Evolutionary conservation across 805 yeast genomes (phyloP), one percentile per base, ranked within the genome.

Genomic region (Scheffersomyces spartinae): DNA sequence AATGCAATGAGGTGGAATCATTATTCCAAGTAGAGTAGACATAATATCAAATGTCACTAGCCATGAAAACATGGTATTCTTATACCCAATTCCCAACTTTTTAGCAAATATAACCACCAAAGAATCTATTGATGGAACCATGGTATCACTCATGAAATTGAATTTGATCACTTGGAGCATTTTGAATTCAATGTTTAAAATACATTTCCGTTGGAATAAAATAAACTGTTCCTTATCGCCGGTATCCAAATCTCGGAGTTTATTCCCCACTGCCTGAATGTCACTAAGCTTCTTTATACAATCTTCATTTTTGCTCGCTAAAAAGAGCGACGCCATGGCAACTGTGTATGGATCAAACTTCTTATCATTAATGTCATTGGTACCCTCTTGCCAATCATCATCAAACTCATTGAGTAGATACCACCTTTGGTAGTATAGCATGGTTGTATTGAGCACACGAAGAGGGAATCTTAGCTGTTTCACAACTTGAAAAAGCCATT

Each of bases 241-340:
- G 4, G 52, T 43, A 28, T 57, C 56, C 20, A 45, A 38, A 26
- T 50, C 55, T 37, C 59, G 43, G n/a, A 50, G 36, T 38, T 45
- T 55, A 40, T 64, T 58, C 17, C 68, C 68, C 9, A 64, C 70
- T 3, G 51, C 46, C 23, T 76, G 64, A 8, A 84, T 62, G 23
- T 79, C 82, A 26, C 71, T 61, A 9, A 78, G 47, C 38, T 79
- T 79, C 45, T 83, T 84, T 21, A 84, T 75, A 21, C 85, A 81
- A 42, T 85, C 95, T 42, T 82, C 93, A 35, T 74, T 72, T 47
- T 85, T 83, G 21, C 76, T 58, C 3, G 94, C 79, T 9, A 82
- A 55, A 30, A 80, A 68, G 6, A 85, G 45, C 27, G 84, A 67
- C 7, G 88, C 66, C 6, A 76, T 49, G 0, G 82, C 81, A n/a